phyloP scores from a whole-genome alignment of 2,329 filamentous ascomycete genomes.

The Aspergillus sp. region DNA sequence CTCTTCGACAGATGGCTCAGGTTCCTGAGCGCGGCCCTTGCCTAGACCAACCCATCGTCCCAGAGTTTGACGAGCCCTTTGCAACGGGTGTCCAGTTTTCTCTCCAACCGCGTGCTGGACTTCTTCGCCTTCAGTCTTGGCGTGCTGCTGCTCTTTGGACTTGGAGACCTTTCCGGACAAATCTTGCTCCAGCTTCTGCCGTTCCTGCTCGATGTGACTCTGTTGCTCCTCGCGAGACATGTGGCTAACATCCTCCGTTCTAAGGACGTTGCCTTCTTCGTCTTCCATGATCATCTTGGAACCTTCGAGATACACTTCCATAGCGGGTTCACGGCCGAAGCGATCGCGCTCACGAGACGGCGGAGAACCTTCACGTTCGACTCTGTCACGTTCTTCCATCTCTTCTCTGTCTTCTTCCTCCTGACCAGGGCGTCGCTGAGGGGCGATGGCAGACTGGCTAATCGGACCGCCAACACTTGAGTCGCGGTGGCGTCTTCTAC shows the following conservation, averaged over 20 bases:
- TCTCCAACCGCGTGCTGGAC: conserved; percentile 32
- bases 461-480: conserved; percentile 79
- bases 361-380: conserved; percentile 35
- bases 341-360: conserved; percentile 25
- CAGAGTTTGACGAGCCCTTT: conserved; percentile 42
- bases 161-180: conserved; percentile 39
- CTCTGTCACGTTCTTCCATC: conserved; percentile 20
- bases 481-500: conserved; percentile 61
- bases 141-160: conserved; percentile 38
- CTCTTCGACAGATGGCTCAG: conserved; percentile 1
- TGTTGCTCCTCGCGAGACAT: conserved; percentile 52
- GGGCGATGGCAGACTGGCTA: conserved; percentile 81
- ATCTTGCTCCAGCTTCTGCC: conserved; percentile 50
- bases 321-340: conserved; percentile 30
- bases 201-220: conserved; percentile 49
- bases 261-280: conserved; percentile 76
- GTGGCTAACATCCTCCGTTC: conserved; percentile 49
- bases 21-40: conserved; percentile 23
- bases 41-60: conserved; percentile 39
- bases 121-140: conserved; percentile 41
- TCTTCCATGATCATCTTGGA: conserved; percentile 75
- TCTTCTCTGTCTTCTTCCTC: conserved; percentile 17
- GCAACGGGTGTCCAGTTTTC: conserved; percentile 26
- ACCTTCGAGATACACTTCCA: conserved; percentile 77
- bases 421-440: conserved; percentile 36